phyloP scores from a whole-genome alignment of 2,329 filamentous ascomycete species.

The Cadophora gregata region DNA sequence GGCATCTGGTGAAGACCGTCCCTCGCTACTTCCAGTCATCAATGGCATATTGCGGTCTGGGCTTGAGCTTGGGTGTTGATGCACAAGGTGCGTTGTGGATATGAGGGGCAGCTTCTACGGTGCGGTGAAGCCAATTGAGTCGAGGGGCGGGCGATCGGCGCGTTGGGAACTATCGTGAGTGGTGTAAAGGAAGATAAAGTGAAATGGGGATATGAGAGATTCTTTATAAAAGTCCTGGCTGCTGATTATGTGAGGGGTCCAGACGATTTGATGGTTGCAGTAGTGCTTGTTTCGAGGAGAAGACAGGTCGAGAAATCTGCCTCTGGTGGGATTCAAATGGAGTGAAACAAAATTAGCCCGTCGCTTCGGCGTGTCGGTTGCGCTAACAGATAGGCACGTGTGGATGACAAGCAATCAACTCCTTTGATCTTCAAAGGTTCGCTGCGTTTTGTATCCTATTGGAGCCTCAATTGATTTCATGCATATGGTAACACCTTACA shows the following conservation, averaged over 20 bases:
- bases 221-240: not conserved
- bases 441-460: too few species aligned
- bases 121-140: not conserved
- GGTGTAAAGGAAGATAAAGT: not conserved
- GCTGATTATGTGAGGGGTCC: not conserved
- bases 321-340: not conserved
- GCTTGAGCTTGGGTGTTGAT: not conserved
- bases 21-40: slow-evolving; percentile 20
- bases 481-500: too few species aligned
- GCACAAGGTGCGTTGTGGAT: not conserved
- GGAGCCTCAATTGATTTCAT: too few species aligned
- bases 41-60: slow-evolving; percentile 26
- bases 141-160: not conserved
- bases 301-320: not conserved
- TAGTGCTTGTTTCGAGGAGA: slow-evolving; percentile 1
- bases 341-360: slow-evolving; percentile 1
- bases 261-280: not conserved
- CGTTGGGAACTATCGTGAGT: not conserved
- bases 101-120: not conserved
- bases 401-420: not conserved
- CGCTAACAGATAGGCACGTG: slow-evolving; percentile 3
- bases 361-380: not conserved
- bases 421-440: too few species aligned
- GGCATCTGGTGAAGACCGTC: slow-evolving; percentile 39
- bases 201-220: not conserved